Percentiles rank a stretch among this genome's conserved stretches.
Evolutionary conservation across 331 rosid genomes (phyloP).

Genomic region (Cucumis variabilis): DNA sequence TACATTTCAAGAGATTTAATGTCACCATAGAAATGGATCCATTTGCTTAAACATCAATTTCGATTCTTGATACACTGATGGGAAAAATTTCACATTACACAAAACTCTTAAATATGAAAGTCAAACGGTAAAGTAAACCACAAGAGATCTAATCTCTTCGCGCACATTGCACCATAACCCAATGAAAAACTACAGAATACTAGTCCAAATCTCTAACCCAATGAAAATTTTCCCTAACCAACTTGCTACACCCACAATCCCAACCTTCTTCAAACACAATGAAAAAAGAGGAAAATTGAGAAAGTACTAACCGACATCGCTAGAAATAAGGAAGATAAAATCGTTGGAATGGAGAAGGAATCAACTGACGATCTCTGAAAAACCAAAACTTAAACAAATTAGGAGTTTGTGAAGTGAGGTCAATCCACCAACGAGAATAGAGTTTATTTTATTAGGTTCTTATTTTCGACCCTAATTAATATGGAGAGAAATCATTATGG

Average conservation of each 20-base stretch:
- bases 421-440: too few species aligned
- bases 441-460: too few species aligned
- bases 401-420: too few species aligned
- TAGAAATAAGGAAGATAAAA: background rate
- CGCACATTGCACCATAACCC: background rate
- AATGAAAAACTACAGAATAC: background rate
- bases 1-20: too few species aligned
- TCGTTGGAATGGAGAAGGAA: background rate
- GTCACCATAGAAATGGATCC: background rate
- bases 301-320: constrained; percentile 34
- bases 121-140: background rate
- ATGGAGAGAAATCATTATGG: background rate
- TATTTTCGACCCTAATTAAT: too few species aligned
- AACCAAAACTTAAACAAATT: constrained; percentile 10
- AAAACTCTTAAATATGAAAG: constrained; percentile 3
- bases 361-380: background rate
- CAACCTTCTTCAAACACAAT: constrained; percentile 2
- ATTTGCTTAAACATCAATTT: background rate
- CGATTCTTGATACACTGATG: background rate
- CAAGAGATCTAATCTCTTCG: constrained; percentile 27
- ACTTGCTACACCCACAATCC: background rate
- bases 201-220: background rate
- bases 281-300: constrained; percentile 5
- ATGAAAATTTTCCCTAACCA: background rate
- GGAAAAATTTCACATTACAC: background rate